Conservation (phyloP, 2,329 filamentous ascomycete species). For the Aschersonia sp. region DNA sequence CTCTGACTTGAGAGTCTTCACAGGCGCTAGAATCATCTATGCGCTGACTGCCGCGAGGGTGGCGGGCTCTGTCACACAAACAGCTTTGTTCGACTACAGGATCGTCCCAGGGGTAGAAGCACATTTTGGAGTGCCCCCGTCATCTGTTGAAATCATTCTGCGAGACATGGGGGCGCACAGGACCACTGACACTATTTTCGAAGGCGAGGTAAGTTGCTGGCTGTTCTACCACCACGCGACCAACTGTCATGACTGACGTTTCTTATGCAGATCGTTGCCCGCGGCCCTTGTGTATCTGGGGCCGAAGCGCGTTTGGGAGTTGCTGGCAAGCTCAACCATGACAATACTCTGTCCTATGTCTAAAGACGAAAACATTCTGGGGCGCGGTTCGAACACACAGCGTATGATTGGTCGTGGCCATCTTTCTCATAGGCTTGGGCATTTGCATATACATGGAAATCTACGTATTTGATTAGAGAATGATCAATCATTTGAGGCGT, state of each 20-base stretch:
- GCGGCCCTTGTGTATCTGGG: constrained; percentile 60
- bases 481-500: too few species aligned
- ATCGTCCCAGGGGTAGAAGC: constrained; percentile 23
- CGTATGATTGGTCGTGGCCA: neutral
- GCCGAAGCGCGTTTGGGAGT: constrained; percentile 49
- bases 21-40: constrained; percentile 68
- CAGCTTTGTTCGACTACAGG: constrained; percentile 77
- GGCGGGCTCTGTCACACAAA: constrained; percentile 83
- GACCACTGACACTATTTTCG: constrained; percentile 45
- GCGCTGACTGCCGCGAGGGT: constrained; percentile 69
- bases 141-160: constrained; percentile 64
- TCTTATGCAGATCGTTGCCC: constrained; percentile 46
- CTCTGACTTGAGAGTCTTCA: constrained; percentile 70
- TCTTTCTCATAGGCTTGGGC: neutral
- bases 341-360: constrained; percentile 55
- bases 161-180: constrained; percentile 45
- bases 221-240: neutral
- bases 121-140: constrained; percentile 75
- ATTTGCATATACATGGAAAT: neutral
- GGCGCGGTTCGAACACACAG: neutral
- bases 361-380: constrained; percentile 9
- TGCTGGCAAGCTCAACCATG: constrained; percentile 49
- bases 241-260: neutral
- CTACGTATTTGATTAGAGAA: too few species aligned
- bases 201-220: constrained; percentile 43